Conservation (phyloP, 2,329 filamentous ascomycete genomes). For the Stagonosporopsis chrysanthemi region DNA sequence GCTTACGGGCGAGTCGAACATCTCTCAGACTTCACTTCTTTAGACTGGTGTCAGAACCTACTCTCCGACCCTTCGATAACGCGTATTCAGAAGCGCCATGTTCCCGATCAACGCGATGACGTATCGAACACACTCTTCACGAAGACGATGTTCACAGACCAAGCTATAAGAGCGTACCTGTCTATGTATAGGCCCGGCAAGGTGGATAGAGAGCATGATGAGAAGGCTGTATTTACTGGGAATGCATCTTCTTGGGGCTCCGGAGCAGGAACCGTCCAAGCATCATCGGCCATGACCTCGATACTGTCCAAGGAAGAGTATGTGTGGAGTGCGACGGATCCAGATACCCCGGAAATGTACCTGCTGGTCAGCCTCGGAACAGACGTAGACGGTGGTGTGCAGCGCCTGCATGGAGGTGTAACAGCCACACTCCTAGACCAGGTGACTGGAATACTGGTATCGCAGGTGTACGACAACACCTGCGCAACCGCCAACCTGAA, state of each 20-base stretch:
- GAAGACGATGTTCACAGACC: constrained; percentile 34
- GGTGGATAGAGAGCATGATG: constrained; percentile 6
- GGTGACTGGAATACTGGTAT: constrained; percentile 34
- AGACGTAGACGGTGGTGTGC: constrained; percentile 31
- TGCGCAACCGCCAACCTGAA: constrained; percentile 33
- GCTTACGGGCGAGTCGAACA: constrained; percentile 25
- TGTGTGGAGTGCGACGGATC: constrained; percentile 18
- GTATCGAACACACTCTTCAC: constrained; percentile 34
- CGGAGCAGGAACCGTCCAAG: background rate
- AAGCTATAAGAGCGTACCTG: constrained; percentile 34
- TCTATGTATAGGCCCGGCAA: constrained; percentile 30
- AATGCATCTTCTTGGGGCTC: constrained; percentile 8
- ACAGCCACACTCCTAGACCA: constrained; percentile 37
- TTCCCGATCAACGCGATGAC: constrained; percentile 7
- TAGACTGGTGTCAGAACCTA: constrained; percentile 36
- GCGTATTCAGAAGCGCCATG: constrained; percentile 25
- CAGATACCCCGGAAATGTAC: constrained; percentile 28
- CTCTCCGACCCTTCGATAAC: constrained; percentile 35
- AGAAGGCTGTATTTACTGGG: constrained; percentile 17
- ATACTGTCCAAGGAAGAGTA: constrained; percentile 20
- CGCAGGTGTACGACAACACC: constrained; percentile 21
- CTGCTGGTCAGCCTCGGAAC: constrained; percentile 31
- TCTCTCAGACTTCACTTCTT: constrained; percentile 36
- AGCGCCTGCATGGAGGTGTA: constrained; percentile 37
- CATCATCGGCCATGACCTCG: constrained; percentile 2